Evolutionary conservation across 164 flowering plant genomes (phyloP).

Genomic region (Taxillus chinensis): DNA sequence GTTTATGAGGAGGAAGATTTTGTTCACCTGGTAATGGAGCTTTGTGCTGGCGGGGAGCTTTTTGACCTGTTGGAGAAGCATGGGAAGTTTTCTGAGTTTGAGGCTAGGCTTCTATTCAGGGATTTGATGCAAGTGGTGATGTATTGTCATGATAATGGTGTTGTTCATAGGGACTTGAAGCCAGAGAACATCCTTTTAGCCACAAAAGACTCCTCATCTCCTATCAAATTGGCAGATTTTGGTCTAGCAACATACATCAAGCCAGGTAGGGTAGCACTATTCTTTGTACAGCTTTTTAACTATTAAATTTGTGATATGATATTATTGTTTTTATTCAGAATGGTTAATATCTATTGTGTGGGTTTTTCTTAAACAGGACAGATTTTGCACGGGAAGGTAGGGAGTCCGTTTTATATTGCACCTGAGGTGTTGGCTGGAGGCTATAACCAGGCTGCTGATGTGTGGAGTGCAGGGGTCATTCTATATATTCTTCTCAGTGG

Average conservation of each 20-base stretch:
- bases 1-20: constrained; percentile 48
- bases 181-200: constrained; percentile 56
- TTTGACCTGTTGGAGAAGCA: constrained; percentile 40
- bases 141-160: constrained; percentile 50
- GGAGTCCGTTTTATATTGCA: constrained; percentile 80
- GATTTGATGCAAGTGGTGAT: constrained; percentile 42
- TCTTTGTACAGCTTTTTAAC: neutral
- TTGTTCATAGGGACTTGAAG: constrained; percentile 58
- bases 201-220: constrained; percentile 32
- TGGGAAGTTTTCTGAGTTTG: constrained; percentile 31
- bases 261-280: constrained; percentile 35
- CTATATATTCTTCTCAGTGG: constrained; percentile 80
- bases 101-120: constrained; percentile 32
- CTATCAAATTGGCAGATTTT: constrained; percentile 52
- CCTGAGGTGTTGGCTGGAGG: constrained; percentile 77
- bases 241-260: constrained; percentile 63
- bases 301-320: no score
- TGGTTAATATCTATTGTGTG: neutral
- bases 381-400: constrained; percentile 59
- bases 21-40: constrained; percentile 63
- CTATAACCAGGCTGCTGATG: constrained; percentile 69
- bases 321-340: no score
- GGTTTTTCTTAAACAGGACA: constrained; percentile 31
- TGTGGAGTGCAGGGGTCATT: constrained; percentile 84
- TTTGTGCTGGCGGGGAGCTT: constrained; percentile 65